Percentiles rank a stretch among this genome's conserved stretches.
Conservation (phyloP, 1,139 yeast species). For the Candida frijolesensis region DNA sequence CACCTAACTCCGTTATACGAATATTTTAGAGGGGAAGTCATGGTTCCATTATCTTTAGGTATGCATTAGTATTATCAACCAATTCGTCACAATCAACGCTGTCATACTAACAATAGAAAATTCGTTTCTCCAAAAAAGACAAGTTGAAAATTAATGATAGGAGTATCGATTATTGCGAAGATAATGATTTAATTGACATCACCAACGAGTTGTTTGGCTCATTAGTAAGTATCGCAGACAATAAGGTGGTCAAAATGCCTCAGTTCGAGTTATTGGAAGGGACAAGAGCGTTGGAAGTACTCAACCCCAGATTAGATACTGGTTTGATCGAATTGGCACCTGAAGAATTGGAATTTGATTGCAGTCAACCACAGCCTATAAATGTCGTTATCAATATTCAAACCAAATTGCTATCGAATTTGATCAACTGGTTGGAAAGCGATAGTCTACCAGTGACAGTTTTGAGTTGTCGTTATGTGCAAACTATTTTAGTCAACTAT, state of each 20-base stretch:
- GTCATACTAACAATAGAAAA: slow-evolving; percentile 6
- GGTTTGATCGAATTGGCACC: slow-evolving; percentile 48
- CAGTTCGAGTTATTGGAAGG: slow-evolving; percentile 68
- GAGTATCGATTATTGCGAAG: neutral
- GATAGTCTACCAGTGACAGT: slow-evolving; percentile 65
- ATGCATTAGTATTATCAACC: slow-evolving; percentile 1
- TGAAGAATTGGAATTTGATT: slow-evolving; percentile 44
- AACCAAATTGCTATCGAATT: slow-evolving; percentile 44
- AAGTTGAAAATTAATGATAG: slow-evolving; percentile 8
- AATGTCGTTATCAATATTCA: slow-evolving; percentile 47
- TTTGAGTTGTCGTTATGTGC: slow-evolving; percentile 66
- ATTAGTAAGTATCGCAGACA: slow-evolving; percentile 31
- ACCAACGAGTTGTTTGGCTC: slow-evolving; percentile 41
- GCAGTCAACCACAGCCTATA: slow-evolving; percentile 32
- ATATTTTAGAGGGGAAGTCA: neutral
- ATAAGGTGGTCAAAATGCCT: slow-evolving; percentile 53
- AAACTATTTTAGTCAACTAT: slow-evolving; percentile 50
- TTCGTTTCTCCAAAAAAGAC: neutral
- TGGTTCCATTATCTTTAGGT: slow-evolving; percentile 11
- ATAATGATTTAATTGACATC: slow-evolving; percentile 40
- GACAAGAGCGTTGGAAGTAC: slow-evolving; percentile 70
- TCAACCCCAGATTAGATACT: slow-evolving; percentile 65
- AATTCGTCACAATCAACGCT: neutral
- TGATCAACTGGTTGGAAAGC: slow-evolving; percentile 64
- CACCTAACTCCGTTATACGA: neutral